Evolutionary conservation across 306 rosid species (phyloP).

Genomic region (Styphnolobium japonicum): DNA sequence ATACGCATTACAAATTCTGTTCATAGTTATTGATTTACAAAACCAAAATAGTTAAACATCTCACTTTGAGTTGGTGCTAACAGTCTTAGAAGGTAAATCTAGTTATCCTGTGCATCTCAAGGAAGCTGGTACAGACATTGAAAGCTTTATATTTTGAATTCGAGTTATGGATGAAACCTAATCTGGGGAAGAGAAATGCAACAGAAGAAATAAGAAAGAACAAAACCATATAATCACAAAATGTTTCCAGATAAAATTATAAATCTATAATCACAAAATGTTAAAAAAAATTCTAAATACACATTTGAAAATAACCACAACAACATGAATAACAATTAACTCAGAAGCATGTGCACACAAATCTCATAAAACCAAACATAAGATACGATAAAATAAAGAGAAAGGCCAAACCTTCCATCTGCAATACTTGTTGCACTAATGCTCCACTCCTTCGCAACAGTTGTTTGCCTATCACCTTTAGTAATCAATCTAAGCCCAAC

Average conservation of each 20-base stretch:
- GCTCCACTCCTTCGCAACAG: conserved; percentile 95
- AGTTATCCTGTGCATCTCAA: neutral
- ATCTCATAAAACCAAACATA: conserved; percentile 2
- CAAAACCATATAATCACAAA: too few species aligned
- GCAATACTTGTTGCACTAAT: conserved; percentile 92
- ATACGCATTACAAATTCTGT: neutral
- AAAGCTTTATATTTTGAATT: too few species aligned
- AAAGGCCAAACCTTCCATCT: conserved; percentile 80
- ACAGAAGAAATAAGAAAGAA: too few species aligned
- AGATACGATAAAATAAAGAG: conserved; percentile 14
- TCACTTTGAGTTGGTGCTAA: neutral
- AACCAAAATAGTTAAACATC: neutral
- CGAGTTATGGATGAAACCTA: too few species aligned
- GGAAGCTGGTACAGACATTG: neutral
- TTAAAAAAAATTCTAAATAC: neutral
- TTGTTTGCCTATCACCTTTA: conserved; percentile 95
- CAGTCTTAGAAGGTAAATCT: conserved; percentile 15
- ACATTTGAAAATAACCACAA: neutral
- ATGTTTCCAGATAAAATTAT: too few species aligned
- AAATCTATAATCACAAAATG: too few species aligned
- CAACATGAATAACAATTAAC: neutral
- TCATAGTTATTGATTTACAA: conserved; percentile 4
- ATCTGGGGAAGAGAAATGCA: too few species aligned
- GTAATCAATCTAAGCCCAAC: conserved; percentile 98
- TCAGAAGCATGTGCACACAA: neutral